These are phyloP conservation scores for Mycena vitilis DNA, from an alignment of 768 basidiomycete species.

Conservation along the genomic window DNA sequence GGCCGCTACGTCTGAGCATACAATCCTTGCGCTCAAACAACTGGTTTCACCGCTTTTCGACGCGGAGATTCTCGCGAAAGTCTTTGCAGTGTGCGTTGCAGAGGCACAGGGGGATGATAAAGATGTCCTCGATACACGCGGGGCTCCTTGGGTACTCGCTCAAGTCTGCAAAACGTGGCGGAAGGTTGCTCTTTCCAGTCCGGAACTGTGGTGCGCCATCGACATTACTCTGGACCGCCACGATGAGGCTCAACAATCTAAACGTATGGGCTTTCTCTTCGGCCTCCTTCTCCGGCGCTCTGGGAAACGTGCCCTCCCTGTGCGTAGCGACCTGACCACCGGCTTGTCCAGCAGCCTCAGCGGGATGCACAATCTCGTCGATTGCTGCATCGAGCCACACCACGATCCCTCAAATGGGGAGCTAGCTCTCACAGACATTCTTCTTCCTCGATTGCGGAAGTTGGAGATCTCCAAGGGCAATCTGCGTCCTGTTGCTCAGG, in stretches of 20 bases:
- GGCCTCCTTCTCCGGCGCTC: slow-evolving; percentile 1
- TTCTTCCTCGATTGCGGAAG: background rate
- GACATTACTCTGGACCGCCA: background rate
- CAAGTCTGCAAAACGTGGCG: slow-evolving; percentile 5
- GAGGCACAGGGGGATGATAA: background rate
- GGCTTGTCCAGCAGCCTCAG: background rate
- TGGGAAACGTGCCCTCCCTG: background rate
- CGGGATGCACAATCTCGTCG: slow-evolving; percentile 9
- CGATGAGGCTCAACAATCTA: background rate
- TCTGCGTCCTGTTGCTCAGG: background rate
- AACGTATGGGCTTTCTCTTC: background rate
- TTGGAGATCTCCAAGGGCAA: background rate
- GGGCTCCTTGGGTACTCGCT: background rate
- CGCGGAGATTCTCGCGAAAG: background rate
- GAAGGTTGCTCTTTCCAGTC: background rate
- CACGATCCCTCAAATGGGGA: background rate
- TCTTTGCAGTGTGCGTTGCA: background rate
- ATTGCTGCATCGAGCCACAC: background rate
- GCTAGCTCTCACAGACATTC: background rate
- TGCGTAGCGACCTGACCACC: background rate
- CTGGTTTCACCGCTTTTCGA: background rate
- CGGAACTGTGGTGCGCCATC: background rate
- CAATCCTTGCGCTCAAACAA: background rate
- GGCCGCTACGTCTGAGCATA: background rate
- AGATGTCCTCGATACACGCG: background rate